A percentile compares a stretch with the other conserved stretches of the same genome.
Conservation (phyloP, 1,284 basidiomycete species). For the Omphalotus olearius region DNA sequence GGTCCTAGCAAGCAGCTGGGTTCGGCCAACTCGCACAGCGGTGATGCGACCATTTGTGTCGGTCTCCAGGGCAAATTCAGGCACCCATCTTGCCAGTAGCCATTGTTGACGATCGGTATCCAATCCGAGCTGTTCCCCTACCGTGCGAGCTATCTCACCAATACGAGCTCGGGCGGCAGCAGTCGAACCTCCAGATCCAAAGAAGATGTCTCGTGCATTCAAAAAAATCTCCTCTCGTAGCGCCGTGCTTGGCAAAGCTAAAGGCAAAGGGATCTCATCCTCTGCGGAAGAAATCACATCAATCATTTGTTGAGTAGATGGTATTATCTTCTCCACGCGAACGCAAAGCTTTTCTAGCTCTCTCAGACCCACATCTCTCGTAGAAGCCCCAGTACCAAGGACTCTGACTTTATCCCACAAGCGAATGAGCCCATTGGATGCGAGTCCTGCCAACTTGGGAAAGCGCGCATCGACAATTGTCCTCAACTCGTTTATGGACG, state of each 20-base stretch:
- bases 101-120: slow-evolving; percentile 55
- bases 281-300: slow-evolving; percentile 34
- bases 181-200: slow-evolving; percentile 65
- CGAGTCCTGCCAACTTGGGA: slow-evolving; percentile 47
- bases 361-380: slow-evolving; percentile 68
- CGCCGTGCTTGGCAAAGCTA: slow-evolving; percentile 68
- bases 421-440: slow-evolving; percentile 48
- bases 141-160: slow-evolving; percentile 43
- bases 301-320: slow-evolving; percentile 42
- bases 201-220: slow-evolving; percentile 91
- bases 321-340: slow-evolving; percentile 65
- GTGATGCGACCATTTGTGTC: slow-evolving; percentile 56
- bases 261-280: slow-evolving; percentile 26
- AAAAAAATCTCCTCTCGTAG: slow-evolving; percentile 89
- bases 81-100: slow-evolving; percentile 54
- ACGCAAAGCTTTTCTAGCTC: slow-evolving; percentile 89
- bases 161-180: slow-evolving; percentile 48
- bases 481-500: slow-evolving; percentile 62
- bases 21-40: slow-evolving; percentile 56
- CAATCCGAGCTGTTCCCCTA: slow-evolving; percentile 67
- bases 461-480: slow-evolving; percentile 69
- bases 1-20: slow-evolving; percentile 44
- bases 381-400: slow-evolving; percentile 47
- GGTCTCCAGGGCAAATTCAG: slow-evolving; percentile 67
- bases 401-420: slow-evolving; percentile 58